Percentiles rank a stretch among this genome's conserved stretches.
phyloP scores from a whole-genome alignment of 1,284 basidiomycete genomes.

The Porodaedalea pini region DNA sequence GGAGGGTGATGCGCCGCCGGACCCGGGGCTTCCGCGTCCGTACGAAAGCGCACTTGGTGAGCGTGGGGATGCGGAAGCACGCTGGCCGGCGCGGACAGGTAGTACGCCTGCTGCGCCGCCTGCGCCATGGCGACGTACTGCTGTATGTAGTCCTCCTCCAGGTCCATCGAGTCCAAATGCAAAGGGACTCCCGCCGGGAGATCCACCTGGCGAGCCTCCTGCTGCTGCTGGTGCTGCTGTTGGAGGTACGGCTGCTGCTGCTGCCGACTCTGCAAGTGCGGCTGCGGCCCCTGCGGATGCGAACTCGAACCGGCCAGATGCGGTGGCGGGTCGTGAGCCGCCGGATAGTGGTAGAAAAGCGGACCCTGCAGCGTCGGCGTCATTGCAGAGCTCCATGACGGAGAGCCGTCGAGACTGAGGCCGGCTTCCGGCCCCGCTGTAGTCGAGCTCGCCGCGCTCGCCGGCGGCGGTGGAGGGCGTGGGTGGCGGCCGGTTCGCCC shows the following conservation, averaged over 20 bases:
- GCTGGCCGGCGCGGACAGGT: neutral
- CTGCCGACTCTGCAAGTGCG: conserved; percentile 28
- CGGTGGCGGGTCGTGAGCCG: conserved; percentile 44
- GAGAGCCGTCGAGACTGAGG: conserved; percentile 73
- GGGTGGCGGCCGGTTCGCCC: conserved; percentile 18
- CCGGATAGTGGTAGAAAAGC: conserved; percentile 20
- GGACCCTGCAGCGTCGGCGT: conserved; percentile 35
- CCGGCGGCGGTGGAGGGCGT: conserved; percentile 29
- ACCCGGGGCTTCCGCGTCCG: conserved; percentile 19
- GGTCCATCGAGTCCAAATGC: conserved; percentile 9
- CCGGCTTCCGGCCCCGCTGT: conserved; percentile 53
- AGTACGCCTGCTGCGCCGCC: conserved; percentile 20
- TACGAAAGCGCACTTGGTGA: conserved; percentile 12
- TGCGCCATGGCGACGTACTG: conserved; percentile 25
- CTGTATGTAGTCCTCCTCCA: conserved; percentile 8
- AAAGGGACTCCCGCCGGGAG: conserved; percentile 5
- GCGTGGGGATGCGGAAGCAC: conserved; percentile 25
- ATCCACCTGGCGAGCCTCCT: conserved; percentile 1
- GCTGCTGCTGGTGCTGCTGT: conserved; percentile 14
- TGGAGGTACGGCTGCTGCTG: conserved; percentile 22
- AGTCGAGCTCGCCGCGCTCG: conserved; percentile 25
- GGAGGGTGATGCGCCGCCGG: conserved; percentile 25
- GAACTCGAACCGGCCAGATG: conserved; percentile 46
- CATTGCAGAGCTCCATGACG: conserved; percentile 83
- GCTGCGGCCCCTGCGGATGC: conserved; percentile 46